Evolutionary conservation across 2,329 filamentous ascomycete species (phyloP), one percentile per base, ranked within the genome.

Genomic region (Scedosporium dehoogii): DNA sequence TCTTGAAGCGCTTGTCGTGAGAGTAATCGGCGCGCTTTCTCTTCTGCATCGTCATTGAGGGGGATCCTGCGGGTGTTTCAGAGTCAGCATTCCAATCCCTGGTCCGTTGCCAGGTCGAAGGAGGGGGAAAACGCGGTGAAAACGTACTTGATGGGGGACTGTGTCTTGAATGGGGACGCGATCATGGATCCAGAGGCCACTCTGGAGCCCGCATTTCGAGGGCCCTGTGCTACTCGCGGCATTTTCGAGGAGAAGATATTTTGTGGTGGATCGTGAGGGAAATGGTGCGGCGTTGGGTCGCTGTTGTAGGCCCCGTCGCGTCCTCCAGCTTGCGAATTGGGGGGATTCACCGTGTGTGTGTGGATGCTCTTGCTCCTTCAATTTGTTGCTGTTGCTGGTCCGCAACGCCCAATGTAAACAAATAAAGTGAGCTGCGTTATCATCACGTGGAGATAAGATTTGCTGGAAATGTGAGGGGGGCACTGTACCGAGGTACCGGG

Each of bases 11-110:
- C 91, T 76, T 96, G 91, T 70, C 94, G 88, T 65, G 90, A 92
- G 71, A 94, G 89, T 70, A 93, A 81, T 59, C 94, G 89, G 69
- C 88, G 88, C 58, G 92, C 92, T 75, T 96, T 96, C 77, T 99
- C 94, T 69, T 88, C 86, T 64, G 85, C 87, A 80, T 99, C 94
- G 78, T 99, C 94, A 78, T 97, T 97, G 66, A 99, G 85, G 42
- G 94, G 92, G 64, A 99, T 96, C 73, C 91, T 96, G 69, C 56
- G 38, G 33, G 46, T 27, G 33, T 41, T 21, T 53, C 14, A 53
- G 59, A 21, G 23, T 55, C 27, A 29, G 41, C 29, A 25, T 29
- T 38, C 25, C 44, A 7, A 41, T 55, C 41, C 38, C 27, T 63
- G 65, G 38, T 64, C 65, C 44, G 63, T 66, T 67, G 68, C 62